A percentile compares a stretch with the other conserved stretches of the same genome.
Evolutionary conservation across 75 land plant genomes (phyloP).

Genomic region (Pinus tabuliformis): DNA sequence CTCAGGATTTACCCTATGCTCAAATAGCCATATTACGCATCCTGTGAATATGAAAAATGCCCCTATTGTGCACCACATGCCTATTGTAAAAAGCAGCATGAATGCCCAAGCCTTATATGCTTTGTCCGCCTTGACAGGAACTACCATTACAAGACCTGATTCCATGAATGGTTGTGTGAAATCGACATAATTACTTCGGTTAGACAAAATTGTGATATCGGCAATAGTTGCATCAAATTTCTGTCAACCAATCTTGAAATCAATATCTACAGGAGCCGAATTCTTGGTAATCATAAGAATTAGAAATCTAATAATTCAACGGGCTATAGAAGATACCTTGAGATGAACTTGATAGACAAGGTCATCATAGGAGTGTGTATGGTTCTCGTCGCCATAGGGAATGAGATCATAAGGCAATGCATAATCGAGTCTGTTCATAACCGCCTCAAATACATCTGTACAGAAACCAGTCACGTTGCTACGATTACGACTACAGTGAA

Average conservation of each 20-base stretch:
- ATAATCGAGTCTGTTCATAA: conserved; percentile 47
- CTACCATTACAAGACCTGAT: conserved; percentile 15
- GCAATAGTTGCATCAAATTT: conserved; percentile 23
- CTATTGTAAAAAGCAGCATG: conserved; percentile 35
- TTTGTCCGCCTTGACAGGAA: background rate
- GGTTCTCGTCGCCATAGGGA: conserved; percentile 15
- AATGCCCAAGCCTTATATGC: conserved; percentile 40
- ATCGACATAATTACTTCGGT: conserved; percentile 15
- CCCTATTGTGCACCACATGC: conserved; percentile 31
- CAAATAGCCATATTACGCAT: conserved; percentile 55
- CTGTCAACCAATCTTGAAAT: background rate
- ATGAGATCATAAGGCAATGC: conserved; percentile 43
- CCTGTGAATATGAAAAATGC: conserved; percentile 45
- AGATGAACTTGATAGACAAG: conserved; percentile 45
- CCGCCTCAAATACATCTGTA: conserved; percentile 59
- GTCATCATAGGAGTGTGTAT: conserved; percentile 37
- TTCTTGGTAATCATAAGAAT: no score
- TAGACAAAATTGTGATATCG: conserved; percentile 15
- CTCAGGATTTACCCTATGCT: conserved; percentile 42
- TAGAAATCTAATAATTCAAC: background rate
- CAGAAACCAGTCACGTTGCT: conserved; percentile 30
- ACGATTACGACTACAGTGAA: background rate
- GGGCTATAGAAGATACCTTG: conserved; percentile 27
- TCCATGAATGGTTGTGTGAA: conserved; percentile 24
- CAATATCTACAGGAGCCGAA: background rate